Conservation (phyloP, 441 rosid genomes). For the Pelargonium cotyledonis region DNA sequence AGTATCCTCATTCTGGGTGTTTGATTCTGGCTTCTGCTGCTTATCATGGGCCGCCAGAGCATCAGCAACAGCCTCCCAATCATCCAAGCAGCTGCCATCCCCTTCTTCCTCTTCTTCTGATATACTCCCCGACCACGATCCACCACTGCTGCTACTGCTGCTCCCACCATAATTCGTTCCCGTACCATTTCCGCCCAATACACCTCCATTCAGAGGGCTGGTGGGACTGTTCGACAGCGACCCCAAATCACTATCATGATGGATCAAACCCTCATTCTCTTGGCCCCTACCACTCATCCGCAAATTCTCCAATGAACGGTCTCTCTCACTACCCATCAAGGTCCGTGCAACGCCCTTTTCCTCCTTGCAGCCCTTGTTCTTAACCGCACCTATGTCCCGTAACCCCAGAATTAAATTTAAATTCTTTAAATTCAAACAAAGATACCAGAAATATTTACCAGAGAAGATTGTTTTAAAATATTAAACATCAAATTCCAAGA, state of each 20-base stretch:
- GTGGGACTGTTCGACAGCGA: slow-evolving; percentile 61
- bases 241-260: slow-evolving; percentile 33
- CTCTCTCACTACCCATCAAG: slow-evolving; percentile 24
- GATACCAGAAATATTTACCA: neutral
- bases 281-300: slow-evolving; percentile 29
- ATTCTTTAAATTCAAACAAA: neutral
- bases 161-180: slow-evolving; percentile 33
- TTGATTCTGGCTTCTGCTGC: slow-evolving; percentile 22
- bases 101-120: slow-evolving; percentile 63
- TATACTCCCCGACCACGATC: slow-evolving; percentile 72
- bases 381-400: slow-evolving; percentile 36
- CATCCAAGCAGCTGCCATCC: slow-evolving; percentile 71
- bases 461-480: neutral
- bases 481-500: neutral
- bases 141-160: slow-evolving; percentile 56
- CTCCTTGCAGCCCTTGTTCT: slow-evolving; percentile 44
- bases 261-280: slow-evolving; percentile 34
- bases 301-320: slow-evolving; percentile 34
- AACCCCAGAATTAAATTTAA: slow-evolving; percentile 6
- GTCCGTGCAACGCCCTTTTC: slow-evolving; percentile 17
- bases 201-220: slow-evolving; percentile 19
- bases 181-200: slow-evolving; percentile 37
- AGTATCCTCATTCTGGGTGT: slow-evolving; percentile 24
- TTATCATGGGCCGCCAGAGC: slow-evolving; percentile 70
- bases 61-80: slow-evolving; percentile 96